Percentiles rank a stretch among this genome's conserved stretches.
Conservation (phyloP, 768 basidiomycete species). For the Calocybe gangraenosa region DNA sequence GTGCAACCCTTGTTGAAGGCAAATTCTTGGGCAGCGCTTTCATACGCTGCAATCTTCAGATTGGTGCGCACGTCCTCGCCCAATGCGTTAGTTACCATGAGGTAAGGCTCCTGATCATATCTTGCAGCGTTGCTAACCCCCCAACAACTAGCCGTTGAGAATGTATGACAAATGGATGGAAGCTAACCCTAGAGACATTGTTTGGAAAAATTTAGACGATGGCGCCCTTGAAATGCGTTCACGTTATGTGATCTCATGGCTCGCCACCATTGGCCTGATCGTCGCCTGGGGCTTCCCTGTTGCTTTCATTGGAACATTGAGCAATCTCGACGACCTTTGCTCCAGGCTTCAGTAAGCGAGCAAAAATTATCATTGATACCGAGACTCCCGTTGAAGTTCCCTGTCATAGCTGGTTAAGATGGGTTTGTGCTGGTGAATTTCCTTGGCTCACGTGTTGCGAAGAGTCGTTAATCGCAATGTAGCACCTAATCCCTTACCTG, state of each 20-base stretch:
- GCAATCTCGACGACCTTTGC: slow-evolving; percentile 54
- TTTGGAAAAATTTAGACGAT: slow-evolving; percentile 55
- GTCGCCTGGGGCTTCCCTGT: slow-evolving; percentile 65
- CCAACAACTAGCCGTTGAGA: slow-evolving; percentile 34
- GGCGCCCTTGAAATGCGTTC: slow-evolving; percentile 48
- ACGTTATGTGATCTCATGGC: slow-evolving; percentile 52
- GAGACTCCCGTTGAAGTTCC: background rate
- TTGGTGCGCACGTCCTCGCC: slow-evolving; percentile 68
- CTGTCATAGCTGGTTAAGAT: slow-evolving; percentile 47
- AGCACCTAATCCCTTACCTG: slow-evolving; percentile 35
- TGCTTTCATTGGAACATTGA: slow-evolving; percentile 60
- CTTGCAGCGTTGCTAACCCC: background rate
- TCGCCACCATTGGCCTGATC: slow-evolving; percentile 55
- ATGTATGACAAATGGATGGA: slow-evolving; percentile 68
- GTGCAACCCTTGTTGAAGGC: slow-evolving; percentile 32
- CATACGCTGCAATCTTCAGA: slow-evolving; percentile 66
- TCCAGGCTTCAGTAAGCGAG: slow-evolving; percentile 35
- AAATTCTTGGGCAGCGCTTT: slow-evolving; percentile 56
- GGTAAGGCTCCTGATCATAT: slow-evolving; percentile 22
- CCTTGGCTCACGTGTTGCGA: background rate
- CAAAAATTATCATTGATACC: background rate
- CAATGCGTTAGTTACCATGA: slow-evolving; percentile 56
- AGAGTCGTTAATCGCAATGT: background rate
- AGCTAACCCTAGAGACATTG: slow-evolving; percentile 47
- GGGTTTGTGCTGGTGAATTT: slow-evolving; percentile 43